Evolutionary conservation across 495 filamentous ascomycete species (phyloP).

Genomic region (Podospora fimiseda): DNA sequence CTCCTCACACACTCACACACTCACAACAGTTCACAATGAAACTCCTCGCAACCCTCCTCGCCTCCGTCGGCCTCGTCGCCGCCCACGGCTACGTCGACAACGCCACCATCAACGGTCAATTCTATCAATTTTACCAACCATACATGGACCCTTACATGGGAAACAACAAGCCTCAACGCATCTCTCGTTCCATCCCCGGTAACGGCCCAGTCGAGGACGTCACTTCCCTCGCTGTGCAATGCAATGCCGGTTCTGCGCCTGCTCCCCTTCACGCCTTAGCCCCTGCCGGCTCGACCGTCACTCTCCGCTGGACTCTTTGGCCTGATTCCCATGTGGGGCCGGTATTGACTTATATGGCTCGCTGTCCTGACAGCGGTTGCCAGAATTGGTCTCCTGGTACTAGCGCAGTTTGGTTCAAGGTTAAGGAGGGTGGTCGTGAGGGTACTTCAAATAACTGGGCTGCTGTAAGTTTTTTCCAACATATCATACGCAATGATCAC

Average conservation of each 20-base stretch:
- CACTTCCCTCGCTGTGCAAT: conserved; percentile 41
- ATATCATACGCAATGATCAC: no score
- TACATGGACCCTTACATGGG: conserved; percentile 46
- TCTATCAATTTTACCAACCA: conserved; percentile 31
- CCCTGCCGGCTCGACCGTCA: conserved; percentile 49
- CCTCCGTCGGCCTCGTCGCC: conserved; percentile 46
- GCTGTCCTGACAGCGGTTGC: conserved; percentile 56
- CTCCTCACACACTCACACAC: neutral
- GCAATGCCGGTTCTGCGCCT: conserved; percentile 42
- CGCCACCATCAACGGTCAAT: conserved; percentile 38
- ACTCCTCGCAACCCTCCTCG: conserved; percentile 36
- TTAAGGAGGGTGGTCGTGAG: conserved; percentile 51
- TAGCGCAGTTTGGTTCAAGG: conserved; percentile 55
- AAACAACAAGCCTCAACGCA: conserved; percentile 30
- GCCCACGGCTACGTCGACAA: conserved; percentile 57
- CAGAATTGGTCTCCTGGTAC: conserved; percentile 43
- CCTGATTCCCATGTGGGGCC: conserved; percentile 58
- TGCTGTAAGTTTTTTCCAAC: conserved; percentile 11
- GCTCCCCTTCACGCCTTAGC: conserved; percentile 48
- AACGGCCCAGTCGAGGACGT: conserved; percentile 47
- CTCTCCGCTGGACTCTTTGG: conserved; percentile 60
- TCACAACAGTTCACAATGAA: conserved; percentile 19
- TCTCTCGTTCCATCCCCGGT: conserved; percentile 43
- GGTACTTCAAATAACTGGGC: conserved; percentile 34
- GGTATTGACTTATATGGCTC: conserved; percentile 60